Base-by-base conservation (phyloP, 345 rosid species). In the Camelina sativa region DNA sequence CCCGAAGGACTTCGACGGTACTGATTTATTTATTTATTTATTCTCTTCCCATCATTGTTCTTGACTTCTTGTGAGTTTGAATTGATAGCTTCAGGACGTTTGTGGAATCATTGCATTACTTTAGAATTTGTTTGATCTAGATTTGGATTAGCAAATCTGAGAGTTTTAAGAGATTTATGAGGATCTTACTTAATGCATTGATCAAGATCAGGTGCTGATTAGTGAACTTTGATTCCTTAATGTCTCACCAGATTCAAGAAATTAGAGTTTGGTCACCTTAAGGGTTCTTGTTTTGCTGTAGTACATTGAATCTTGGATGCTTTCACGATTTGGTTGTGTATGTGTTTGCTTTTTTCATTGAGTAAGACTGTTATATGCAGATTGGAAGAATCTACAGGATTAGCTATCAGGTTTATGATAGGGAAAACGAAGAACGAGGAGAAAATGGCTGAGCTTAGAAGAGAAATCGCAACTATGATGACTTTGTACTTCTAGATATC, bases 341-440 rank as follows among this genome's bases (percentile, higher is more conserved):
- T n/a, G n/a, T n/a, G n/a, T 67, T 10, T 58, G 37, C 41, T 47
- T 71, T 12, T 44, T 8, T 30, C 23, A 10, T 7, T 59, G 55
- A 30, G 5, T 46, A 30, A 22, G 22, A 43, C 12, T 64, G 8
- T 0, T 30, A 6, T 73, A 25, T 68, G 76, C 81, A 87, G 93
- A 35, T 84, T 91, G 83, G 97, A 89, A 82, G 97, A 89, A 80
- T 76, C 95, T 37, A 89, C 91, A 23, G 93, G 97, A 35, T 81
- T 91, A 73, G 90, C 88, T 8, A 79, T 89, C 64, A 84, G 89
- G 82, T 91, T 91, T 84, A 43, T 88, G 40, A 89, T 91, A 54
- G 97, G 97, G 34, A 83, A 72, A 76, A 85, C 86, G 12, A 80
- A 76, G 62, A 85, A 87, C 64, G 54, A 76, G 22, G 55, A 80